Conservation (phyloP, 2,329 filamentous ascomycete genomes). For the Fusarium secorum region DNA sequence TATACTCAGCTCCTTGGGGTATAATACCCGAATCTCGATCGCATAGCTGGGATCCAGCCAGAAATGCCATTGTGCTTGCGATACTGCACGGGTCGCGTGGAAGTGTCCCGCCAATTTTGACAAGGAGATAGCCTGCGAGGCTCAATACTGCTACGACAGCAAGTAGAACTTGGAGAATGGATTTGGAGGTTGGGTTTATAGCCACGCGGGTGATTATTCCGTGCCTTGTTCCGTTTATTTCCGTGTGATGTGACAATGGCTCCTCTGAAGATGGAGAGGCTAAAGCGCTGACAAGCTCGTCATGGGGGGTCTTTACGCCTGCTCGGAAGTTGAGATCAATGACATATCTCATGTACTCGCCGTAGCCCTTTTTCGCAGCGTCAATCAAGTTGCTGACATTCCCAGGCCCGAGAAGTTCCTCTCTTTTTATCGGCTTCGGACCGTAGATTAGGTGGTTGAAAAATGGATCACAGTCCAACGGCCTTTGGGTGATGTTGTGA, state of each 20-base stretch:
- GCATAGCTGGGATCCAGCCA: not conserved
- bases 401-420: not conserved
- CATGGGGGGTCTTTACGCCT: not conserved
- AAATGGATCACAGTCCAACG: not conserved
- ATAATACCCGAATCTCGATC: not conserved
- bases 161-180: not conserved
- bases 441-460: not conserved
- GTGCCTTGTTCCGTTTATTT: not conserved
- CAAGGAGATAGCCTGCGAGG: not conserved
- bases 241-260: fast-evolving
- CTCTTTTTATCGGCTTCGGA: not conserved
- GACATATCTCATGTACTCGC: not conserved
- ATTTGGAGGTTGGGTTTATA: not conserved
- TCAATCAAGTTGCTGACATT: not conserved
- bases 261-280: not conserved
- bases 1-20: not conserved
- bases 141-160: fast-evolving
- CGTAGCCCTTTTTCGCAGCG: not conserved
- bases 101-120: not conserved
- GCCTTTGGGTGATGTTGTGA: not conserved
- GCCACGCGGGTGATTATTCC: not conserved
- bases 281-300: not conserved
- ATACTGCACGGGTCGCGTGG: not conserved
- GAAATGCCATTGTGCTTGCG: not conserved
- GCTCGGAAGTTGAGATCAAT: not conserved